Percentiles rank a stretch among this genome's conserved stretches.
These are phyloP conservation scores for Fraxinus cuspidata DNA, from an alignment of 257 asterid species.

Conservation along the genomic window DNA sequence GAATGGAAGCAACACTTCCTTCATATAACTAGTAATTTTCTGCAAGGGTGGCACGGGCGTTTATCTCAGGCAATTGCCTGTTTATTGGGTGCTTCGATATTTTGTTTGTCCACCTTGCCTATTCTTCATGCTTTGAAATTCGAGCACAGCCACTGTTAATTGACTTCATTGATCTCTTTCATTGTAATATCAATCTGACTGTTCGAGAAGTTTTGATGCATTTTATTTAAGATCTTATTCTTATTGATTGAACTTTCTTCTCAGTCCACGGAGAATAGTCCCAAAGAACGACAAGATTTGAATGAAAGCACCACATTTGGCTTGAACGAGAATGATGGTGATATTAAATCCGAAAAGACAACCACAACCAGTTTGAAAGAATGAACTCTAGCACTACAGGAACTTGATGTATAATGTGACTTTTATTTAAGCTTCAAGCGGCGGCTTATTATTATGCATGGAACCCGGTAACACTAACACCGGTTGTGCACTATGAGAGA, in stretches of 20 bases:
- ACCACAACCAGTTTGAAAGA: neutral
- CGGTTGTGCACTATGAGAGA: conserved; percentile 18
- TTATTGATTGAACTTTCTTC: conserved; percentile 20
- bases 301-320: conserved; percentile 74
- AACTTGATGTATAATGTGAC: neutral
- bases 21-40: neutral
- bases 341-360: conserved; percentile 31
- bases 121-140: neutral
- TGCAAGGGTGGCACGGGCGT: neutral
- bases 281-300: conserved; percentile 64
- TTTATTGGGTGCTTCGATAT: neutral
- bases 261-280: conserved; percentile 45
- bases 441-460: neutral
- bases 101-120: neutral
- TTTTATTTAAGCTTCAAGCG: neutral
- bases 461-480: conserved; percentile 16
- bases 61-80: neutral
- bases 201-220: neutral
- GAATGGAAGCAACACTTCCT: neutral
- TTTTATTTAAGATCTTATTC: neutral
- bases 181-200: neutral
- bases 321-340: conserved; percentile 55
- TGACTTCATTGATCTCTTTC: neutral
- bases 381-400: neutral
- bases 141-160: neutral